A percentile compares a stretch with the other conserved stretches of the same genome.
These are phyloP conservation scores for Phytophthora pluvialis DNA, from an alignment of 352 stramenopile species.

Conservation along the genomic window DNA sequence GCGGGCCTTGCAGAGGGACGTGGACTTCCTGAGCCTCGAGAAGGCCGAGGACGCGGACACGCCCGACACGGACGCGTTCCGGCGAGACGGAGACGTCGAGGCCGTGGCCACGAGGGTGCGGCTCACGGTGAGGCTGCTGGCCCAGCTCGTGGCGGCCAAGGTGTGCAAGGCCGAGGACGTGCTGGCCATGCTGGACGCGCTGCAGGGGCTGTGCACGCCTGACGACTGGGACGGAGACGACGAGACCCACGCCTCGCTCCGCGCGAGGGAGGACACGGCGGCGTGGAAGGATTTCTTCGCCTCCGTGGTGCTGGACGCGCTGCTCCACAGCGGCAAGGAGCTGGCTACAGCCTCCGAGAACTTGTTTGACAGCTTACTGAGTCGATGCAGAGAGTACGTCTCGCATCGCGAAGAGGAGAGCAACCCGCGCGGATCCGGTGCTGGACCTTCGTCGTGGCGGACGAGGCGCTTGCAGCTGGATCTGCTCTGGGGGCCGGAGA, in stretches of 20 bases:
- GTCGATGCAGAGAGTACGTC: constrained; percentile 76
- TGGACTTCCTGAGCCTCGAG: constrained; percentile 60
- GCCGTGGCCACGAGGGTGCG: constrained; percentile 58
- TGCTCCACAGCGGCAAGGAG: constrained; percentile 66
- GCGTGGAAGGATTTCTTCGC: constrained; percentile 86
- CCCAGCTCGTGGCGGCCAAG: constrained; percentile 56
- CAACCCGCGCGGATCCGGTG: constrained; percentile 53
- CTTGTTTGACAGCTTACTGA: constrained; percentile 73
- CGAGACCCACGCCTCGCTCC: constrained; percentile 47
- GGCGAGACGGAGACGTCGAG: constrained; percentile 45
- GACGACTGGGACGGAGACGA: constrained; percentile 64
- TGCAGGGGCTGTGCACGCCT: constrained; percentile 68
- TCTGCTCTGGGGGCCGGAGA: constrained; percentile 70
- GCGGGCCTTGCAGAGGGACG: constrained; percentile 54
- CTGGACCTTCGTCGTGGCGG: constrained; percentile 67
- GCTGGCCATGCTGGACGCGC: constrained; percentile 59
- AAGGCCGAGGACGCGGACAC: constrained; percentile 26
- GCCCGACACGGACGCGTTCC: constrained; percentile 25
- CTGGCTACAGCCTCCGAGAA: constrained; percentile 54
- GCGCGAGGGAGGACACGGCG: constrained; percentile 51
- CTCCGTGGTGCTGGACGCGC: constrained; percentile 68
- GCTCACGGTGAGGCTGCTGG: constrained; percentile 71
- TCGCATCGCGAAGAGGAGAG: constrained; percentile 64
- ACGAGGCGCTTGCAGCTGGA: constrained; percentile 71
- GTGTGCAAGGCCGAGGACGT: constrained; percentile 73